Conservation (phyloP, 2,329 filamentous ascomycete genomes). For the Clonostachys rosea region DNA sequence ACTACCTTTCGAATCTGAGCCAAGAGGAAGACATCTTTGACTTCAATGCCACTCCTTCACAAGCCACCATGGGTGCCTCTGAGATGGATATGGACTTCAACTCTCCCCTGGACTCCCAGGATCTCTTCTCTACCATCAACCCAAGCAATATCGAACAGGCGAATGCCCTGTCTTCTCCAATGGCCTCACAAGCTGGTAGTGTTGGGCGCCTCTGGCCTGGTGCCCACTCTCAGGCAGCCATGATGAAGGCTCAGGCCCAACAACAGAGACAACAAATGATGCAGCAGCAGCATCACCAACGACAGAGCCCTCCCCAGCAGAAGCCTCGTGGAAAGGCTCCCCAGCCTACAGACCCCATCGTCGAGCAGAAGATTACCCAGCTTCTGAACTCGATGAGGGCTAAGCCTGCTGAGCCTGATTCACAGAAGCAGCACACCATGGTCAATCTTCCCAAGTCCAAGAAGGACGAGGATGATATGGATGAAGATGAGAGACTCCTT, state of each 20-base stretch:
- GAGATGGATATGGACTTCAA: conserved; percentile 62
- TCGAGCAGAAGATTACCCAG: conserved; percentile 91
- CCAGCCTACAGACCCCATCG: conserved; percentile 60
- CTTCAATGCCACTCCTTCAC: conserved; percentile 65
- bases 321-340: conserved; percentile 48
- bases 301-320: conserved; percentile 27
- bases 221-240: conserved; percentile 85
- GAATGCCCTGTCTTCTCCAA: conserved; percentile 40
- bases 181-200: conserved; percentile 44
- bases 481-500: conserved; percentile 89
- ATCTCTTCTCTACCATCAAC: conserved; percentile 66
- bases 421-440: conserved; percentile 38
- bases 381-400: conserved; percentile 89
- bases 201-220: conserved; percentile 83
- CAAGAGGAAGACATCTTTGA: conserved; percentile 66
- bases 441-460: conserved; percentile 68
- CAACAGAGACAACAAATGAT: conserved; percentile 63
- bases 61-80: conserved; percentile 49
- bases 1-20: conserved; percentile 51
- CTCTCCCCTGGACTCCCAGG: conserved; percentile 44
- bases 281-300: conserved; percentile 42
- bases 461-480: conserved; percentile 98
- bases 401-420: conserved; percentile 53
- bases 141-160: conserved; percentile 67
- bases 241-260: conserved; percentile 68